Percentiles rank a stretch among this genome's conserved stretches.
These are phyloP conservation scores for Tricharina praecox DNA, from an alignment of 495 filamentous ascomycete species.

Conservation along the genomic window DNA sequence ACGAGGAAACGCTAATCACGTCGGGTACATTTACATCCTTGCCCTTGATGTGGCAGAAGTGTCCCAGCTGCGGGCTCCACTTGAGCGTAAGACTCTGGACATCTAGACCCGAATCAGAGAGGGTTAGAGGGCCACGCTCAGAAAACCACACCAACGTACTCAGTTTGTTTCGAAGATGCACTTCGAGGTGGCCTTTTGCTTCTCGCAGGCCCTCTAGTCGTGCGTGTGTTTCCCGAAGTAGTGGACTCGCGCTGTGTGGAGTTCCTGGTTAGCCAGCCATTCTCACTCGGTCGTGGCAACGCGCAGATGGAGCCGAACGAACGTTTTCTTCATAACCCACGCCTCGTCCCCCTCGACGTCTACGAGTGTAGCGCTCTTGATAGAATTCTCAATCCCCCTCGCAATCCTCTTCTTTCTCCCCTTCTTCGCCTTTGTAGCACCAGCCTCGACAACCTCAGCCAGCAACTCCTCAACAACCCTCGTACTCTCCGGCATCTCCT, in stretches of 20 bases:
- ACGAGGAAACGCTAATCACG: slow-evolving; percentile 41
- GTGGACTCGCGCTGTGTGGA: background rate
- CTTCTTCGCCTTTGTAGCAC: slow-evolving; percentile 31
- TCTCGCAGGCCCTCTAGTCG: background rate
- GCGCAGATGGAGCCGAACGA: no score
- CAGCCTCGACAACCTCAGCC: slow-evolving; percentile 31
- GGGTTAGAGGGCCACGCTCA: background rate
- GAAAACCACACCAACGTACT: background rate
- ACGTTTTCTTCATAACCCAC: slow-evolving; percentile 68
- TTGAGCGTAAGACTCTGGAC: slow-evolving; percentile 35
- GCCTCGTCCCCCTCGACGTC: slow-evolving; percentile 43
- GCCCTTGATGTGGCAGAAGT: slow-evolving; percentile 81
- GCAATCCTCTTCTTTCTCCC: slow-evolving; percentile 11
- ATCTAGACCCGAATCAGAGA: slow-evolving; percentile 3
- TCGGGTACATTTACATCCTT: background rate
- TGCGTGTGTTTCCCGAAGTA: background rate
- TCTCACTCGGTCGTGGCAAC: no score
- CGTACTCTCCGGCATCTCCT: slow-evolving; percentile 35
- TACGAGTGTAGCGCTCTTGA: slow-evolving; percentile 22
- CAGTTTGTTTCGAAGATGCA: slow-evolving; percentile 3
- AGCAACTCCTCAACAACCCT: slow-evolving; percentile 39
- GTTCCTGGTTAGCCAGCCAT: no score
- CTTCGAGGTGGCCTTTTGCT: slow-evolving; percentile 3
- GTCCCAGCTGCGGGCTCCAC: slow-evolving; percentile 69
- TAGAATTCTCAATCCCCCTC: background rate